Evolutionary conservation across 768 basidiomycete genomes (phyloP).

Genomic region (Mycena belliarum): DNA sequence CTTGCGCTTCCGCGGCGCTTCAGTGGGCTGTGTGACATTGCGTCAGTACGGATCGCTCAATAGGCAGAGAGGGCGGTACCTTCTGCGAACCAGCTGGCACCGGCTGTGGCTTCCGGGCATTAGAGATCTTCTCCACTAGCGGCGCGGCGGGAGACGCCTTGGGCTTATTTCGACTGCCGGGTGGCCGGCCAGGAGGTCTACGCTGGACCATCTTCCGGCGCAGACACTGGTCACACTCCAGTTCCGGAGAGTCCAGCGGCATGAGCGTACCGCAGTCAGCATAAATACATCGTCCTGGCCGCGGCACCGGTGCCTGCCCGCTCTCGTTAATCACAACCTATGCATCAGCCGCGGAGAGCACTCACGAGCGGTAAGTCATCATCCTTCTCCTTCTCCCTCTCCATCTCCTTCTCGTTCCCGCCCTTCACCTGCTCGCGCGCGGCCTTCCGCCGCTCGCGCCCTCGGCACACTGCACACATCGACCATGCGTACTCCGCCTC

Average conservation of each 20-base stretch:
- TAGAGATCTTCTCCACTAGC: not conserved
- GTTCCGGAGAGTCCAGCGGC: conserved; percentile 1
- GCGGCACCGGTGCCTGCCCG: conserved; percentile 1
- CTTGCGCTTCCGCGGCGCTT: conserved; percentile 24
- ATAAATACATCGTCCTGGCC: conserved; percentile 23
- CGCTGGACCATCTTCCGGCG: conserved; percentile 23
- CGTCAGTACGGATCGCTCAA: not conserved
- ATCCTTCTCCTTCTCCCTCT: not conserved
- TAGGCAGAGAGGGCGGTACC: not conserved
- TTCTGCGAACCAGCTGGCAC: not conserved
- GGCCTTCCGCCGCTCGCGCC: conserved; percentile 25
- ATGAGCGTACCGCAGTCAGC: conserved; percentile 28
- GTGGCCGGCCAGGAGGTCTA: conserved; percentile 3
- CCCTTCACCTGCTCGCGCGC: conserved; percentile 11
- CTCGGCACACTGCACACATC: conserved; percentile 41
- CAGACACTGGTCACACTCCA: conserved; percentile 32
- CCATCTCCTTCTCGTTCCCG: not conserved
- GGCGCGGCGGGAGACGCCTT: not conserved
- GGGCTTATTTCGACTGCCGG: conserved; percentile 11
- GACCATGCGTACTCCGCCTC: conserved; percentile 40
- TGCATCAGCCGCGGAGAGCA: not conserved
- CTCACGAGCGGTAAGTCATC: conserved; percentile 13
- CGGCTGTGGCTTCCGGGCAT: not conserved
- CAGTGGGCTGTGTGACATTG: conserved; percentile 22
- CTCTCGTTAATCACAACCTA: not conserved